Evolutionary conservation across 805 yeast genomes (phyloP).

Genomic region (Candida endomychidarum): DNA sequence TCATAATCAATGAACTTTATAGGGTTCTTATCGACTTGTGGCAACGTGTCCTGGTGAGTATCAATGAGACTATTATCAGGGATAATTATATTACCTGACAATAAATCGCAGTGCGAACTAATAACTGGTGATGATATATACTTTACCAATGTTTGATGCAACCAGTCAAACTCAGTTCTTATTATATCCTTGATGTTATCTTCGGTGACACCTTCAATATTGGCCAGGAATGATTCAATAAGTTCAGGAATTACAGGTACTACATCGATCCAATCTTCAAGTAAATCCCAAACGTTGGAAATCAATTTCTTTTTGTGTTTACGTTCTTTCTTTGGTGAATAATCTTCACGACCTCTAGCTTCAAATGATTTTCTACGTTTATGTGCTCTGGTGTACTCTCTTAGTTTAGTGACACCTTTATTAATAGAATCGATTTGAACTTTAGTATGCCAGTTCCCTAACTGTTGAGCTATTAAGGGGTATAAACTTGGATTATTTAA

Average conservation of each 20-base stretch:
- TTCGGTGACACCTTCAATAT: conserved; percentile 24
- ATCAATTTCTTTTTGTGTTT: conserved; percentile 30
- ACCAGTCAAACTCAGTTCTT: conserved; percentile 55
- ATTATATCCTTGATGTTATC: conserved; percentile 41
- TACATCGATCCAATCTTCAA: conserved; percentile 61
- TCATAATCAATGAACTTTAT: conserved; percentile 69
- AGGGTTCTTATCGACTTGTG: conserved; percentile 32
- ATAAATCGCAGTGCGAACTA: conserved; percentile 67
- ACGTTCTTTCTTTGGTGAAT: conserved; percentile 11
- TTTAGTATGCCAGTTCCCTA: conserved; percentile 69
- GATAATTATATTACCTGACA: conserved; percentile 71
- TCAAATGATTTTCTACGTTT: conserved; percentile 14
- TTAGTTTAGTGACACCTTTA: conserved; percentile 42
- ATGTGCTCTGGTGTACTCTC: conserved; percentile 21
- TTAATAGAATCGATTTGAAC: conserved; percentile 49
- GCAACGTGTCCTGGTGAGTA: conserved; percentile 14
- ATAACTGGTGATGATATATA: conserved; percentile 51
- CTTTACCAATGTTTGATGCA: conserved; percentile 38
- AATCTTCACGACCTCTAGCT: background rate
- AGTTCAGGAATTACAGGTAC: conserved; percentile 52
- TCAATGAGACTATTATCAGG: conserved; percentile 35
- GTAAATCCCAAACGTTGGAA: conserved; percentile 57
- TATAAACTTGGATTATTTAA: conserved; percentile 47
- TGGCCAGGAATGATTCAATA: conserved; percentile 34
- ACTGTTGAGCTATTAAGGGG: conserved; percentile 59